Base-by-base conservation (phyloP, 768 basidiomycete species). In the Termitomyces sp. region DNA sequence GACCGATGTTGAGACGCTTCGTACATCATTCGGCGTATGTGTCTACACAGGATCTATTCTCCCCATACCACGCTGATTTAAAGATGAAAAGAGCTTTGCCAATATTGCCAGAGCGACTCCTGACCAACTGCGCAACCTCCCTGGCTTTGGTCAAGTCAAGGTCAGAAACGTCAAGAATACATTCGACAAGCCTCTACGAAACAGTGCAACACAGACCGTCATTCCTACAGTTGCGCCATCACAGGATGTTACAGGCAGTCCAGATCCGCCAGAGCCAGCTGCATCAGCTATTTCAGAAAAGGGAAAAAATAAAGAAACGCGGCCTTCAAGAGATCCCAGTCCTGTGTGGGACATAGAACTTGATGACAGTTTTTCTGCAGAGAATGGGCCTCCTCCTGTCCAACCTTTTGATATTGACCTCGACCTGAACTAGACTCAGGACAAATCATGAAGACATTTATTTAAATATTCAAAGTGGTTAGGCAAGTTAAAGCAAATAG, bases 101-200 rank as follows among this genome's bases (percentile, higher is more conserved):
- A 83, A 85, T 53, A 91, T 98, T 29, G 81, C 89, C 10, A 79
- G 73, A 48, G 86, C 91, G 5, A 82, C 86, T 1, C 64, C 85
- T 0, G 88, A 91, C 53, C 84, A 87, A 59, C 73, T 99, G 3
- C 82, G 87, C 55, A 84, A 83, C 43, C 83, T 97, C 22, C 96
- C 97, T 0, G 97, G 97, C 0, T 88, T 98, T 50, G 96, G 95
- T 9, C 90, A 91, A 59, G 86, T 94, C 45, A 98, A 98, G 69
- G 94, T 96, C 54, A 89, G 83, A 63, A 86, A 95, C 39, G 79
- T 98, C 32, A 86, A 88, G 61, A 95, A 92, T 53, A 91, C 94
- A 0, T 95, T 99, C 70, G 86, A 90, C 53, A 88, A 89, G 56
- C 92, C 93, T 0, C 89, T 99, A 69, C 78, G 88, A 48, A 86